Evolutionary conservation across 164 flowering plant genomes (phyloP).

Genomic region (Piper longum): DNA sequence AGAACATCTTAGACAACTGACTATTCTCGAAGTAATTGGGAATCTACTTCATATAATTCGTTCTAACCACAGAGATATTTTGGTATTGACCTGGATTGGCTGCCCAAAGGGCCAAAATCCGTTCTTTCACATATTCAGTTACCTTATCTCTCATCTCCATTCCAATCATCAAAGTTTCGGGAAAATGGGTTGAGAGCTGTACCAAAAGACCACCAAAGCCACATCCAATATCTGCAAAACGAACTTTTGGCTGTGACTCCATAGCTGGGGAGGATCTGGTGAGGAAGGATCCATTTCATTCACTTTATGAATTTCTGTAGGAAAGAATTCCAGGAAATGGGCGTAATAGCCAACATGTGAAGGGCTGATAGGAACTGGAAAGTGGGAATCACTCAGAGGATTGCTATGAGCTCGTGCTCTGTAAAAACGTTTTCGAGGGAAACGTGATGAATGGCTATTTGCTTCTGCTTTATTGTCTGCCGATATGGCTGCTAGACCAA

Average conservation of each 20-base stretch:
- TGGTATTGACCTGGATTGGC: slow-evolving; percentile 62
- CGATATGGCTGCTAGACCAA: slow-evolving; percentile 9
- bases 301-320: slow-evolving; percentile 11
- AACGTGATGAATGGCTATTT: slow-evolving; percentile 31
- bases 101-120: slow-evolving; percentile 53
- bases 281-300: background rate
- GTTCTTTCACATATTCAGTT: slow-evolving; percentile 80
- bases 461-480: slow-evolving; percentile 10
- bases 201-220: slow-evolving; percentile 91
- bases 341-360: slow-evolving; percentile 43
- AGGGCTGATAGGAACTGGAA: slow-evolving; percentile 72
- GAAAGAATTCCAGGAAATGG: slow-evolving; percentile 53
- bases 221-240: slow-evolving; percentile 89
- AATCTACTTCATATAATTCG: slow-evolving; percentile 90
- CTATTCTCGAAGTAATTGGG: slow-evolving; percentile 80
- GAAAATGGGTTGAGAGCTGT: slow-evolving; percentile 61
- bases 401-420: slow-evolving; percentile 94
- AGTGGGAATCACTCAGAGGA: slow-evolving; percentile 90
- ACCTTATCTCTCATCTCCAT: slow-evolving; percentile 95
- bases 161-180: slow-evolving; percentile 84
- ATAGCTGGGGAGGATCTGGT: background rate
- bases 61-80: slow-evolving; percentile 75
- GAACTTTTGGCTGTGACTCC: slow-evolving; percentile 18
- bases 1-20: slow-evolving; percentile 83
- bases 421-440: slow-evolving; percentile 88